Conservation (phyloP, 2,329 filamentous ascomycete species). For the Colletotrichum sojae region DNA sequence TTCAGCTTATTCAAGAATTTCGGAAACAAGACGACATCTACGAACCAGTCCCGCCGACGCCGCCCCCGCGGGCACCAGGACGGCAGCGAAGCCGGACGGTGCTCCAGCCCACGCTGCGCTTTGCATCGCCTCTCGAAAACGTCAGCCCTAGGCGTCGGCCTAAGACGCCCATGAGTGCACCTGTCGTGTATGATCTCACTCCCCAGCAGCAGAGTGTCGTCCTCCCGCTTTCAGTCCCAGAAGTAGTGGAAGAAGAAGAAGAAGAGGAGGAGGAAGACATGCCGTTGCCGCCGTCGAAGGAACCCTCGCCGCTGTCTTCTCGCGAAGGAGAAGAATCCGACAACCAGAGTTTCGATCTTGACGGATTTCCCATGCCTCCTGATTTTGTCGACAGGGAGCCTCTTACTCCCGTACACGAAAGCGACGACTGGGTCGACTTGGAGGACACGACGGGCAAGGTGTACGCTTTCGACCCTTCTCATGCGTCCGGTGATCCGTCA, state of each 20-base stretch:
- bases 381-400: conserved; percentile 43
- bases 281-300: conserved; percentile 2
- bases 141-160: conserved; percentile 6
- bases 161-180: conserved; percentile 26
- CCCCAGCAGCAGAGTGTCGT: background rate
- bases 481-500: conserved; percentile 42
- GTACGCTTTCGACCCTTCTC: conserved; percentile 44
- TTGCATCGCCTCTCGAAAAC: conserved; percentile 20
- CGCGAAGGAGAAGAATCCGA: conserved; percentile 45
- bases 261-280: conserved; percentile 9
- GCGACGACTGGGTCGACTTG: conserved; percentile 48
- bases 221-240: background rate
- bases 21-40: conserved; percentile 37
- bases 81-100: conserved; percentile 8
- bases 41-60: conserved; percentile 35
- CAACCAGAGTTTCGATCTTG: conserved; percentile 9
- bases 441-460: conserved; percentile 46
- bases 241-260: conserved; percentile 6
- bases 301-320: conserved; percentile 39
- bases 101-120: conserved; percentile 15
- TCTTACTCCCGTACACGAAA: conserved; percentile 35
- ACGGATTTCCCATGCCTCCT: conserved; percentile 30
- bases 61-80: conserved; percentile 30
- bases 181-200: conserved; percentile 11
- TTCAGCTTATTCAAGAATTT: conserved; percentile 35